Percentiles rank a stretch among this genome's conserved stretches.
phyloP scores from a whole-genome alignment of 2,329 filamentous ascomycete genomes.

The Ampelomyces quisqualis region DNA sequence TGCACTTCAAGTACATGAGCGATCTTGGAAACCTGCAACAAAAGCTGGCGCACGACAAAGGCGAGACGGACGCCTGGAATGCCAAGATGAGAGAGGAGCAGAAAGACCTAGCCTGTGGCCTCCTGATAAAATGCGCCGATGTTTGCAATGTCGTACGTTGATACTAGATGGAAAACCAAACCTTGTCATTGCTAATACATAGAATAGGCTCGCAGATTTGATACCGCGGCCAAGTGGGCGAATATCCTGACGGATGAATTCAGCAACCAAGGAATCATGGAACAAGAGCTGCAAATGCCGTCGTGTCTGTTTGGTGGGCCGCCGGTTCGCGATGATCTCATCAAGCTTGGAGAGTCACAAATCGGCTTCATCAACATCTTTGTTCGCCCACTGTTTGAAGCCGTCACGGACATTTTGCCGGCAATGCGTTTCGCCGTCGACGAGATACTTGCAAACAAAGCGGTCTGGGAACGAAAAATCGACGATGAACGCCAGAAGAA shows the following conservation, averaged over 20 bases:
- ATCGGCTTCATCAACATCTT: slow-evolving; percentile 97
- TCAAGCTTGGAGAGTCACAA: slow-evolving; percentile 83
- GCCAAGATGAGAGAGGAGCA: slow-evolving; percentile 73
- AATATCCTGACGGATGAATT: slow-evolving; percentile 94
- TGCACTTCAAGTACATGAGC: slow-evolving; percentile 97
- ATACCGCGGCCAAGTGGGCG: slow-evolving; percentile 85
- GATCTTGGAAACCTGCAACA: slow-evolving; percentile 78
- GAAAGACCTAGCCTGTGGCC: slow-evolving; percentile 77
- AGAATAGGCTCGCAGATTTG: slow-evolving; percentile 76
- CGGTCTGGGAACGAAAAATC: slow-evolving; percentile 69
- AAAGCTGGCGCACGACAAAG: slow-evolving; percentile 68
- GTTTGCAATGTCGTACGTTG: slow-evolving; percentile 92
- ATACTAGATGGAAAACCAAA: neutral
- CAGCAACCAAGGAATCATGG: slow-evolving; percentile 88
- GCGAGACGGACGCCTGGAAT: slow-evolving; percentile 70
- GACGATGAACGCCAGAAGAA: slow-evolving; percentile 61
- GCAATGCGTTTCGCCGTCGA: slow-evolving; percentile 80
- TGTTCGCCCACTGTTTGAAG: slow-evolving; percentile 86
- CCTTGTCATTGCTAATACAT: slow-evolving; percentile 17
- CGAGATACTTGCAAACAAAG: slow-evolving; percentile 76
- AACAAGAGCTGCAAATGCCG: slow-evolving; percentile 80
- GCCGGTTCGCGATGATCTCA: slow-evolving; percentile 76
- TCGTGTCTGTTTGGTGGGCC: slow-evolving; percentile 80
- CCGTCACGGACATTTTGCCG: slow-evolving; percentile 81
- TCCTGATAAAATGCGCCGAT: slow-evolving; percentile 96